Evolutionary conservation across 495 filamentous ascomycete genomes (phyloP), one percentile per base, ranked within the genome.

Genomic region (Paragyromitra xinjiangensis): DNA sequence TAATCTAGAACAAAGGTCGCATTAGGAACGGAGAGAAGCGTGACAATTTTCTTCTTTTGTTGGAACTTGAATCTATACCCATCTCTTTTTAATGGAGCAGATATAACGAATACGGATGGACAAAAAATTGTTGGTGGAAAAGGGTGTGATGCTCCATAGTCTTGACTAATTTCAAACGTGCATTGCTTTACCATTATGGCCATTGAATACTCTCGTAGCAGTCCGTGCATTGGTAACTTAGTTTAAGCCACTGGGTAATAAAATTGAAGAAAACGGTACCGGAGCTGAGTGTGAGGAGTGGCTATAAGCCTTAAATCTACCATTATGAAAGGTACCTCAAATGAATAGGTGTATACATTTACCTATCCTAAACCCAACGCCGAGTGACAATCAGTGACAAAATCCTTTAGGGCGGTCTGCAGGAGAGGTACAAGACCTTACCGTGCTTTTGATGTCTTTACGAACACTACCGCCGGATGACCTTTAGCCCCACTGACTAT

Each of bases 61-160:
- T 65, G 77, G 78, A 75, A 74, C 69, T 80, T 79, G 77, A 65
- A 75, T 80, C 44, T 79, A 79, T 79, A 80, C 76, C 76, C 55
- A 73, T 73, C 76, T 80, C 64, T 80, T 75, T 73, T 73, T 77
- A 77, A 77, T 77, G 69, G 74, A 73, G 59, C 69, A 19, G 40
- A 77, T 66, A 73, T 42, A 48, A 61, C 69, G 19, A 37, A 77
- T 66, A 73, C 51, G 59, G 69, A 73, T 73, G 74, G 74, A 73
- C 66, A 73, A 73, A 75, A 34, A 73, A 73, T 40, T 55, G 51
- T 26, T 71, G 51, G 48, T 65, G 59, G 61, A 59, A 76, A 73
- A 65, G 51, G 58, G 73, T 76, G 73, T 69, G 58, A 64, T 77
- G 74, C 69, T 73, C 74, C 69, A 77, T 77, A 77, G 74, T 73